Evolutionary conservation across 305 asterid genomes (phyloP).

Genomic region (Solanum hybrid): DNA sequence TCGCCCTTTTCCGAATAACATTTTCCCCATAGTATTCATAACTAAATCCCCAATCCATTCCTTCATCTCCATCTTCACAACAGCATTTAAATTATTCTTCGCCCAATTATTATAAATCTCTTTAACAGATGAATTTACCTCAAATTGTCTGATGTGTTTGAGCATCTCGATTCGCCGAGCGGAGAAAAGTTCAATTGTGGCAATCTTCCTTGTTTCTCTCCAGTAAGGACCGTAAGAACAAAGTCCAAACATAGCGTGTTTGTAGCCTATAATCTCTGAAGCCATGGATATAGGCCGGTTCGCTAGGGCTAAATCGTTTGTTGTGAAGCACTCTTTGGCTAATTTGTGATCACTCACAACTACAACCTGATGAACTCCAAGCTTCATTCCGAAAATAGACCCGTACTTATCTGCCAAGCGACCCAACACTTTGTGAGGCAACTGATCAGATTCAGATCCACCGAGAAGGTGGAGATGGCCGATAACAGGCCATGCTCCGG

Average conservation of each 20-base stretch:
- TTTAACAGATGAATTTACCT: background rate
- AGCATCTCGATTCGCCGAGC: conserved; percentile 7
- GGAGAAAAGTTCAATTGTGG: conserved; percentile 9
- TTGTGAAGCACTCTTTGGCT: conserved; percentile 13
- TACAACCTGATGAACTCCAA: conserved; percentile 7
- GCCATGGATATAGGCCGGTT: conserved; percentile 5
- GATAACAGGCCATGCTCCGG: conserved; percentile 14
- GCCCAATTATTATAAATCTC: background rate
- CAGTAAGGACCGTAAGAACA: conserved; percentile 14
- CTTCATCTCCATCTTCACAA: conserved; percentile 14
- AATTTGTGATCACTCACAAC: conserved; percentile 13
- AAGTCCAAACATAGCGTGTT: conserved; percentile 6
- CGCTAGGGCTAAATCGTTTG: background rate
- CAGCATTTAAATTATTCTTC: background rate
- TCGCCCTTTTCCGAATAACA: conserved; percentile 11
- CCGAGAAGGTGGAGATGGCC: conserved; percentile 24
- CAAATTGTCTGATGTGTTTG: conserved; percentile 5
- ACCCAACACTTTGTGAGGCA: conserved; percentile 2
- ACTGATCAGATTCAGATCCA: conserved; percentile 5
- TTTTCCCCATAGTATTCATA: conserved; percentile 1
- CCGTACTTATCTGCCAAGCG: conserved; percentile 25
- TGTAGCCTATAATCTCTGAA: background rate
- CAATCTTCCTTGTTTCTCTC: conserved; percentile 20
- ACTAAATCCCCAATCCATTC: conserved; percentile 14
- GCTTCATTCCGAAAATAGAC: conserved; percentile 12